phyloP scores from a whole-genome alignment of 352 stramenopile species.

The Halophytophthora polymorphica region DNA sequence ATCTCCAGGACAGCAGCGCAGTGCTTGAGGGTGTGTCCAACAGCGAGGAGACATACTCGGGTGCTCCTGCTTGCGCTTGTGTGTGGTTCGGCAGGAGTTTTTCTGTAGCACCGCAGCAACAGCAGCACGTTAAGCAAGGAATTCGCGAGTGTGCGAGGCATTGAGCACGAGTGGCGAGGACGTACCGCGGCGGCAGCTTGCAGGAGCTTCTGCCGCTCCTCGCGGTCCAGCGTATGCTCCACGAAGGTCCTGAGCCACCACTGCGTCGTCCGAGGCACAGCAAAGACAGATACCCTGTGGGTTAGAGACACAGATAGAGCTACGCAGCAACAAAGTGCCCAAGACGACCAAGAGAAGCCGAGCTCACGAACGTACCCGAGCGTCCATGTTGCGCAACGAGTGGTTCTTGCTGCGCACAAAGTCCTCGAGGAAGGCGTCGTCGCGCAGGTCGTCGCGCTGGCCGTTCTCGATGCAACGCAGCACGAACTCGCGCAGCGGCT shows the following conservation, averaged over 20 bases:
- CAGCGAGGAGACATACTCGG: slow-evolving; percentile 37
- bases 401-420: slow-evolving; percentile 60
- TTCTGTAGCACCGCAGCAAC: too few relatives aligned
- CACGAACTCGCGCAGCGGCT: slow-evolving; percentile 57
- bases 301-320: neutral
- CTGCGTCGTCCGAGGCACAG: slow-evolving; percentile 21
- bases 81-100: slow-evolving; percentile 44
- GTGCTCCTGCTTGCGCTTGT: slow-evolving; percentile 73
- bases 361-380: slow-evolving; percentile 29
- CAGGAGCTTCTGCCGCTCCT: slow-evolving; percentile 49
- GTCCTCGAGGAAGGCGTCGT: slow-evolving; percentile 55
- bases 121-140: neutral
- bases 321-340: neutral
- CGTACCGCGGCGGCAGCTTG: slow-evolving; percentile 38
- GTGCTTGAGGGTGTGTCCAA: too few relatives aligned
- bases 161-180: neutral
- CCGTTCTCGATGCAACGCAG: slow-evolving; percentile 37
- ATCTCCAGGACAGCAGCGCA: too few relatives aligned
- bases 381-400: slow-evolving; percentile 64
- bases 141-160: neutral
- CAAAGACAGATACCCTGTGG: slow-evolving; percentile 1
- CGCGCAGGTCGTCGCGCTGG: slow-evolving; percentile 45
- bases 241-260: slow-evolving; percentile 76
- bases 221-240: slow-evolving; percentile 66
- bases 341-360: neutral